Evolutionary conservation across 2,329 filamentous ascomycete genomes (phyloP), one percentile per base, ranked within the genome.

Genomic region (Xylaria sp.): DNA sequence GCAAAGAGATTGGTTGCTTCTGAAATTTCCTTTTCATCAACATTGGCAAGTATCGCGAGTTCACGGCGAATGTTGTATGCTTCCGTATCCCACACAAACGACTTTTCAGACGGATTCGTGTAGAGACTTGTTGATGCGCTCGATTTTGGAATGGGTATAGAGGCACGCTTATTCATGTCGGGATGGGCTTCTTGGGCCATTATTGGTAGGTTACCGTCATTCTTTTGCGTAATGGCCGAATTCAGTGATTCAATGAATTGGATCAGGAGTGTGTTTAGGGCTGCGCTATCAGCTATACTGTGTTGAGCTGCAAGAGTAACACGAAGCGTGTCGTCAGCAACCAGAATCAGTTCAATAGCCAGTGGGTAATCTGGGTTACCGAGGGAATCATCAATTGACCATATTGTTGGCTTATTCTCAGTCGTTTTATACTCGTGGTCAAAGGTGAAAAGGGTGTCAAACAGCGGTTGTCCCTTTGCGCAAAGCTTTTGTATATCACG

Each of bases 361-460:
- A 97, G 79, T 0, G 93, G 90, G 74, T 94, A 96, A 72, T 94
- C 92, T 0, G 89, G 84, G 13, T 83, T 78, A 2, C 80, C 79
- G 3, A 82, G 77, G 1, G 84, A 84, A 23, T 87, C 83, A 1
- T 85, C 68, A 10, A 86, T 75, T 0, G 79, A 81, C 90, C 93
- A 94, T 0, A 89, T 63, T 2, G 68, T 72, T 1, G 73, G 64
- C 2, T 79, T 73, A 3, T 78, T 70, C n/a, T 75, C 75, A 1
- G 68, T 51, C 0, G 75, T 65, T 0, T 75, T 70, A 0, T 79
- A 73, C 9, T 87, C 82, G 42, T 86, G 84, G 75, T 97, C 92
- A 76, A 95, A 97, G 0, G 93, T 91, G 73, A 98, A 97, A 1
- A 98, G 82, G 0, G 86, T 91, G 68, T 97, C 91, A 75, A 98